phyloP scores from a whole-genome alignment of 2,329 filamentous ascomycete genomes.

The Diaporthe helianthi region DNA sequence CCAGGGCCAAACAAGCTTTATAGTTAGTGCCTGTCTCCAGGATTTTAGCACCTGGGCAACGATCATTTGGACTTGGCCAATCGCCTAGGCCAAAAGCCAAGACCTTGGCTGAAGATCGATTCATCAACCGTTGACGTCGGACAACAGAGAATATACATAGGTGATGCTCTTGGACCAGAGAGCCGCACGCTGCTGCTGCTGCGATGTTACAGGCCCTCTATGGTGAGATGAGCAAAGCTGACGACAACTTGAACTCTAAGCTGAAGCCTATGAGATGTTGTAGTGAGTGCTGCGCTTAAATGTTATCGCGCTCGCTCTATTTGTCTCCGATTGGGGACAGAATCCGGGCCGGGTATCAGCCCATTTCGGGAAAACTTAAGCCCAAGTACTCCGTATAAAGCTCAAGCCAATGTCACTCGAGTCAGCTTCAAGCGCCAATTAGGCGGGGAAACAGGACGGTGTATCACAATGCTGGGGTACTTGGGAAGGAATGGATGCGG shows the following conservation, averaged over 20 bases:
- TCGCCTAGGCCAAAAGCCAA: not conserved
- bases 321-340: not conserved
- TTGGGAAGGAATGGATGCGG: not conserved
- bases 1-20: not conserved
- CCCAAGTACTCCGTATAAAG: not conserved
- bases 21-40: not conserved
- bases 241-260: not conserved
- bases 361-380: not conserved
- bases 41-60: not conserved
- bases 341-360: not conserved
- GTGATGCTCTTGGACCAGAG: not conserved
- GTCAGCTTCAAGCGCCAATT: not conserved
- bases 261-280: not conserved
- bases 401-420: not conserved
- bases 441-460: not conserved
- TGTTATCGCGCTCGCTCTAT: not conserved
- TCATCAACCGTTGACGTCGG: not conserved
- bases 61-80: not conserved
- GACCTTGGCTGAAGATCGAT: not conserved
- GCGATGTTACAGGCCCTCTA: no score
- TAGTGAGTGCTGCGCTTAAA: not conserved
- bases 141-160: not conserved
- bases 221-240: no score
- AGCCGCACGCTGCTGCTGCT: not conserved
- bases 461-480: not conserved